Percentiles rank a stretch among this genome's conserved stretches.
Conservation (phyloP, 371 early-diverging fungal genomes). For the Coemansia linderi region DNA sequence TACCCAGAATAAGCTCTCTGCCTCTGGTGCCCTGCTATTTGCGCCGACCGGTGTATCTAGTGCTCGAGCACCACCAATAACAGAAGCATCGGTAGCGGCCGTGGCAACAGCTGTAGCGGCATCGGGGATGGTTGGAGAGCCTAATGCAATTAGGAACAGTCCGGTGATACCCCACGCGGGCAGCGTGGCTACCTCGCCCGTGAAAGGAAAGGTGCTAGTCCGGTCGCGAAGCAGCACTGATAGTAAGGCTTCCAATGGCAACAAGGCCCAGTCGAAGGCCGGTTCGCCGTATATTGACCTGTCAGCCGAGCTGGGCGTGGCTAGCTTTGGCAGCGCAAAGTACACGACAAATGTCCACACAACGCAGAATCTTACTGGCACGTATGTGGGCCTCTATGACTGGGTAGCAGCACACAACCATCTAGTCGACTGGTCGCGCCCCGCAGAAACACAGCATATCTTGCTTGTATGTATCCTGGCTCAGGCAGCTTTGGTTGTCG, state of each 20-base stretch:
- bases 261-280: not conserved
- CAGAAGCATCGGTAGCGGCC: not conserved
- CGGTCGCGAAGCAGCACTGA: constrained; percentile 16
- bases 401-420: constrained; percentile 43
- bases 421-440: constrained; percentile 50
- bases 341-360: constrained; percentile 50
- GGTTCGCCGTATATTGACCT: constrained; percentile 14
- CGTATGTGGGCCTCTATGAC: constrained; percentile 40
- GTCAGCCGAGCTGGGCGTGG: constrained; percentile 35
- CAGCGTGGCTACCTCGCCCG: constrained; percentile 11
- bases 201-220: constrained; percentile 20
- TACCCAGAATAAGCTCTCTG: not conserved
- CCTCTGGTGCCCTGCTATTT: constrained; percentile 2
- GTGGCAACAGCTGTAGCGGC: not conserved
- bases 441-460: constrained; percentile 22
- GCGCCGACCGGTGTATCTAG: not conserved
- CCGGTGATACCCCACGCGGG: constrained; percentile 3
- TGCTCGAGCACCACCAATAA: not conserved
- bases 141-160: constrained; percentile 1
- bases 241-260: not conserved
- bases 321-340: constrained; percentile 47
- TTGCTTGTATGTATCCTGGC: constrained; percentile 34
- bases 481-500: constrained; percentile 30
- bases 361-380: constrained; percentile 51
- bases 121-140: not conserved